Evolutionary conservation across 2,329 filamentous ascomycete genomes (phyloP), one percentile per base, ranked within the genome.

Genomic region (Cephalotrichum gorgonifer): DNA sequence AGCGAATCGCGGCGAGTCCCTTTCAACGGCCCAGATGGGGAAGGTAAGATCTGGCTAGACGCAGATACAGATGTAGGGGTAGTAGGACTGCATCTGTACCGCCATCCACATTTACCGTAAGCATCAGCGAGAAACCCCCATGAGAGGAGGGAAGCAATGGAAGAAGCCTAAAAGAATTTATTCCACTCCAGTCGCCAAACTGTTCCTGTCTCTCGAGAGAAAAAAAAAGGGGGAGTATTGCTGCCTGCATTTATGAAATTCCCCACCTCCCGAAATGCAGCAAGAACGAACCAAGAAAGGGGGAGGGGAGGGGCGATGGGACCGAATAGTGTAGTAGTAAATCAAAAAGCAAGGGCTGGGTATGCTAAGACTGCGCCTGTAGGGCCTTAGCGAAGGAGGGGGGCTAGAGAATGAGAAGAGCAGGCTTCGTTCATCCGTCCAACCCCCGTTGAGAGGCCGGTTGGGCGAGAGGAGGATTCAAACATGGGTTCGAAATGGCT

Each of bases 201-300:
- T 50, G 48, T 45, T 42, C 35, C 35, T 39, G 35, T 39, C 35
- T 39, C 43, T 48, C 27, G 27, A 42, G 23, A 50, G 44, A 41
- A 26, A 31, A 43, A 43, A 44, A 30, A 20, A 20, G 26, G 12
- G 6, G 31, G 31, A 17, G 12, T 17, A 47, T 50, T 55, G 58
- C 57, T 60, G 59, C 56, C 57, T 57, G 57, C 56, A 57, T 61
- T 58, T 59, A 58, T 59, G 56, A 47, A 59, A 54, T 55, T 57
- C 53, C 56, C 59, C 35, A 22, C 22, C 22, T 27, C 31, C 30
- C 17, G 53, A 56, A 57, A 54, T 54, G 58, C 59, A 60, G 58
- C 52, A 57, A 57, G 53, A 56, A 56, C 41, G 49, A 55, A 56
- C 51, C 43, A 44, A 51, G 42, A 42, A 39, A 48, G 35, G 27